Base-by-base conservation (phyloP, 2,329 filamentous ascomycete genomes). In the Dactylonectria estremocensis region DNA sequence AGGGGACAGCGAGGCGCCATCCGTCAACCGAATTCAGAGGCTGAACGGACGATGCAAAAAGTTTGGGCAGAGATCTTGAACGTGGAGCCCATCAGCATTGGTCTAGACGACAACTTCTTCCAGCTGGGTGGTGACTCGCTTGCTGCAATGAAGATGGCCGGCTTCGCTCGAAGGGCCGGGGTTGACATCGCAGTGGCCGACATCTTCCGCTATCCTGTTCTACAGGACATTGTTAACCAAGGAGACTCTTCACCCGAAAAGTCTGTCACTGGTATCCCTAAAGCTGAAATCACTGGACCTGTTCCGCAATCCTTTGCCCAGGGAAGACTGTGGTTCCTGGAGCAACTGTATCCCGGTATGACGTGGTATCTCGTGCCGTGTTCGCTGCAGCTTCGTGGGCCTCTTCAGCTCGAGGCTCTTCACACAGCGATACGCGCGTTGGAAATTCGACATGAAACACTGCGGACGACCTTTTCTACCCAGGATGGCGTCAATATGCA, bases 91-190 rank as follows among this genome's bases (percentile, higher is more conserved):
- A 72, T 79, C 1, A 67, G 72, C 5, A 82, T 86, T 31, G 79
- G 80, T 3, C 69, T 79, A 3, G 80, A 84, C 2, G 81, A 86
- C 67, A 85, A 82, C 73, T 87, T 87, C 74, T 86, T 87, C 77
- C 78, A 78, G 0, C 79, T 85, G 0, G 85, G 85, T 7, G 85
- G 85, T 22, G 83, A 86, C 70, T 87, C 85, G 0, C 80, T 87
- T 2, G 69, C 79, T 0, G 84, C 85, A 2, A 88, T 87, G 82
- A 84, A 82, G 66, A 69, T 87, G 3, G 85, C 85, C 1, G 80
- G 83, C 18, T 79, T 80, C 24, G 81, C 82, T 3, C 76, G 83
- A 31, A 76, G 78, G 31, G 76, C 80, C 33, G 81, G 80, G 0
- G 70, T 85, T 33, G 66, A 77, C 3, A 84, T 87, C 1, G 40